These are phyloP conservation scores for Pseudoturritis turrita DNA, from an alignment of 345 rosid genomes.

Conservation along the genomic window DNA sequence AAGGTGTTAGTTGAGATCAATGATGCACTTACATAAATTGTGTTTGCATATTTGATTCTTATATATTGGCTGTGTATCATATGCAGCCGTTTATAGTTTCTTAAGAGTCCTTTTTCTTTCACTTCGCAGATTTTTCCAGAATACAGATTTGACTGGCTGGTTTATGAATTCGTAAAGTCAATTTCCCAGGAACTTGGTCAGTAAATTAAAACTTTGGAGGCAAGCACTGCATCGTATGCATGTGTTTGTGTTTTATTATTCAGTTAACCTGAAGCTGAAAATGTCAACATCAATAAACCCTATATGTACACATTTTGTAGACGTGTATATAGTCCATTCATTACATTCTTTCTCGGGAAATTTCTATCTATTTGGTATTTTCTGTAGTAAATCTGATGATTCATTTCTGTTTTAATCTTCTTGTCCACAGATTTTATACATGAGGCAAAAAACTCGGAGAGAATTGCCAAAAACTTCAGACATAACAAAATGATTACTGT, in stretches of 20 bases:
- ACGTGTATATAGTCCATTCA: neutral
- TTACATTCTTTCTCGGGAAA: neutral
- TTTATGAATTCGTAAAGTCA: slow-evolving; percentile 59
- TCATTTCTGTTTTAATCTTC: neutral
- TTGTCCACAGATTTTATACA: slow-evolving; percentile 64
- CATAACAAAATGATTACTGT: slow-evolving; percentile 48
- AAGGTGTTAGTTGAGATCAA: neutral
- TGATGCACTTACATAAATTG: neutral
- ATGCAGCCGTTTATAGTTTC: neutral
- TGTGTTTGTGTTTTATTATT: neutral
- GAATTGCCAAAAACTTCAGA: slow-evolving; percentile 59
- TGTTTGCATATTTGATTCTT: slow-evolving; percentile 1
- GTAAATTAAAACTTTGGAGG: slow-evolving; percentile 25
- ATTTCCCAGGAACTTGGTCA: slow-evolving; percentile 79
- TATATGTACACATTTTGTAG: neutral
- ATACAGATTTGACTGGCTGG: slow-evolving; percentile 78
- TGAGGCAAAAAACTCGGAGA: slow-evolving; percentile 79
- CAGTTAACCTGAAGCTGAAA: neutral
- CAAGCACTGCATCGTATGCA: neutral
- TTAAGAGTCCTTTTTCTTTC: slow-evolving; percentile 3
- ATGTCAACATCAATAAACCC: neutral
- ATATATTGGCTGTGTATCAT: neutral
- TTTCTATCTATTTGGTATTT: neutral
- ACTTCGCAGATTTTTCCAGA: slow-evolving; percentile 69
- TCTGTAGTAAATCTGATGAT: neutral